phyloP scores from a whole-genome alignment of 345 rosid species.

The Geranium rotundifolium region DNA sequence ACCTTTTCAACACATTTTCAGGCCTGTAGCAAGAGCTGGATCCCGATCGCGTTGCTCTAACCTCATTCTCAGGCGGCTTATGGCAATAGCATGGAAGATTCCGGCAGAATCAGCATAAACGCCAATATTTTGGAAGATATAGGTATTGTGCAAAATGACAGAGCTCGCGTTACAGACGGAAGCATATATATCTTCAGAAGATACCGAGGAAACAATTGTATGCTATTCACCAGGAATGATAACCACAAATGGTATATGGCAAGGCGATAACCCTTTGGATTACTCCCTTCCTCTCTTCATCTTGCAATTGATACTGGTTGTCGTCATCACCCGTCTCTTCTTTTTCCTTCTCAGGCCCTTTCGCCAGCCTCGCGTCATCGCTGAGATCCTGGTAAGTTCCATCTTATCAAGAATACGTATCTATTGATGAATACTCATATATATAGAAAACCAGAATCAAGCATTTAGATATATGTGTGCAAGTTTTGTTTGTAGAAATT shows the following conservation, averaged over 20 bases:
- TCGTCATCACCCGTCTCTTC: conserved; percentile 54
- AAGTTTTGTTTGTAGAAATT: too few relatives aligned
- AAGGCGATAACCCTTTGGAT: conserved; percentile 90
- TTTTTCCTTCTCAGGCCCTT: conserved; percentile 67
- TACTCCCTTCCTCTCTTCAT: conserved; percentile 88
- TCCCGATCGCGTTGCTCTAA: neutral
- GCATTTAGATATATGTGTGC: too few relatives aligned
- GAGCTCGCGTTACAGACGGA: neutral
- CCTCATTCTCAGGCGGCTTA: neutral
- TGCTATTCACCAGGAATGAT: conserved; percentile 90
- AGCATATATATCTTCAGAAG: conserved; percentile 4
- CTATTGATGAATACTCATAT: too few relatives aligned
- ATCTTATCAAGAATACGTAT: too few relatives aligned
- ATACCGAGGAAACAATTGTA: conserved; percentile 32
- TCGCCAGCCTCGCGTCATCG: conserved; percentile 82
- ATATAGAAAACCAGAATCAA: too few relatives aligned
- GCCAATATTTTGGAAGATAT: neutral
- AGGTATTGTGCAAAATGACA: neutral
- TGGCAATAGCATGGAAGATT: neutral
- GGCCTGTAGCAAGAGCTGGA: neutral
- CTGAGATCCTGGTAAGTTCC: conserved; percentile 67
- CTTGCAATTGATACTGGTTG: conserved; percentile 65
- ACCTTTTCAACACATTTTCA: neutral
- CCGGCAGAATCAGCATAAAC: neutral
- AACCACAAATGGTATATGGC: conserved; percentile 94